A percentile compares a stretch with the other conserved stretches of the same genome.
These are phyloP conservation scores for Cymbopogon flexuosus DNA, from an alignment of 202 grass and related monocot species.

Conservation along the genomic window DNA sequence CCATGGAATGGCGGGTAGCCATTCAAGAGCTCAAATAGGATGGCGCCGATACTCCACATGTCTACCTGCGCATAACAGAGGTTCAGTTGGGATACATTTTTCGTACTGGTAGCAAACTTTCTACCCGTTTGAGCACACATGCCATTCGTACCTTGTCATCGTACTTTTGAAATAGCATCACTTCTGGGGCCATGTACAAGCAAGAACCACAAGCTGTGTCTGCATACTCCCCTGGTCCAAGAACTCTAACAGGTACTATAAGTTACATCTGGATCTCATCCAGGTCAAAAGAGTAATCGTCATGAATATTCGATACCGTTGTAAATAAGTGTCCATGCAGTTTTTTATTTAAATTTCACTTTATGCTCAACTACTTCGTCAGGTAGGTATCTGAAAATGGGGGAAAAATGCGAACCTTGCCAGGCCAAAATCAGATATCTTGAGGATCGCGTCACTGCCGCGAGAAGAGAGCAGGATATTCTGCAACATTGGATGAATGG, in stretches of 20 bases:
- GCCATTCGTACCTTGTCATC: constrained; percentile 30
- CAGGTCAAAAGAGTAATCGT: background rate
- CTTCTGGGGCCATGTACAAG: constrained; percentile 76
- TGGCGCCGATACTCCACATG: constrained; percentile 53
- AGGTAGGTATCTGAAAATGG: background rate
- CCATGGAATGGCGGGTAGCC: constrained; percentile 51
- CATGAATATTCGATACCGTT: no score
- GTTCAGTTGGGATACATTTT: constrained; percentile 21
- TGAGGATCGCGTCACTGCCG: constrained; percentile 14
- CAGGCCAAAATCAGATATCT: constrained; percentile 67
- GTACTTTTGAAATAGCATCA: constrained; percentile 65
- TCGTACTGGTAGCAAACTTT: background rate
- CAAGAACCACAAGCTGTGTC: constrained; percentile 47
- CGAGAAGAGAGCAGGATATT: constrained; percentile 51
- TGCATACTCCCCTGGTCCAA: constrained; percentile 44
- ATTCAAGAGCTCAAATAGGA: constrained; percentile 59
- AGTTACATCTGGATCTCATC: background rate
- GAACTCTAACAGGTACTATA: constrained; percentile 25
- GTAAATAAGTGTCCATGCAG: background rate
- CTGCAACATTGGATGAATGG: constrained; percentile 1
- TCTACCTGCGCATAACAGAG: constrained; percentile 31
- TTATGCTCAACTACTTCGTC: background rate
- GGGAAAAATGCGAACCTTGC: constrained; percentile 33
- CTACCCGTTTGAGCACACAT: background rate
- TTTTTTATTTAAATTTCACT: background rate